A percentile compares a stretch with the other conserved stretches of the same genome.
These are phyloP conservation scores for Seiridium unicorne DNA, from an alignment of 2,329 filamentous ascomycete genomes.

Conservation along the genomic window DNA sequence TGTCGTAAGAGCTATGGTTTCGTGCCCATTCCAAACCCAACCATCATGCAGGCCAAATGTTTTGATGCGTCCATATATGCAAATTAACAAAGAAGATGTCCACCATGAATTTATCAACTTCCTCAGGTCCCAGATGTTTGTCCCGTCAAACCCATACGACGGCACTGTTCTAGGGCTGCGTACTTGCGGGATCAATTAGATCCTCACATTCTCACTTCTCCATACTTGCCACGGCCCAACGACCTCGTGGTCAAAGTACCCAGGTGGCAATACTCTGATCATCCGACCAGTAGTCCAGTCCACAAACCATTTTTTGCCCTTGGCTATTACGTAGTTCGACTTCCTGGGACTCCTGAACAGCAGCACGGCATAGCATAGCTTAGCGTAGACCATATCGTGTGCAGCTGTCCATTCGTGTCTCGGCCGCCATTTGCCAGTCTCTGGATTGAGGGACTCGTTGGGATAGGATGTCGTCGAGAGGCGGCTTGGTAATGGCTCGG, in stretches of 20 bases:
- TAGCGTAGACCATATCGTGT: slow-evolving; percentile 59
- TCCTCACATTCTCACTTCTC: slow-evolving; percentile 46
- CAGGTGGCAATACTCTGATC: slow-evolving; percentile 51
- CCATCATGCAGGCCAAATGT: background rate
- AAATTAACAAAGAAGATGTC: background rate
- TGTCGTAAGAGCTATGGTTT: background rate
- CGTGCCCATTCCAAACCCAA: background rate
- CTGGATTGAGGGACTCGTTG: slow-evolving; percentile 43
- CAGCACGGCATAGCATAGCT: slow-evolving; percentile 58
- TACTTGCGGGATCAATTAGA: slow-evolving; percentile 23
- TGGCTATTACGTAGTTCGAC: slow-evolving; percentile 55
- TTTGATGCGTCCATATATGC: slow-evolving; percentile 1
- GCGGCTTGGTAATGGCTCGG: slow-evolving; percentile 27
- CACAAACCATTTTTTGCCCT: slow-evolving; percentile 57
- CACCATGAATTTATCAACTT: background rate
- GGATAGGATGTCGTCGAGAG: slow-evolving; percentile 44
- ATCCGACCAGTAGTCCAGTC: slow-evolving; percentile 59
- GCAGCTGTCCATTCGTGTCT: slow-evolving; percentile 52
- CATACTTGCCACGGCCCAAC: slow-evolving; percentile 50
- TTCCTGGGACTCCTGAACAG: slow-evolving; percentile 57
- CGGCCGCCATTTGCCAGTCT: slow-evolving; percentile 56
- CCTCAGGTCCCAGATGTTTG: no score
- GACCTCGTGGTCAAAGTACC: slow-evolving; percentile 50
- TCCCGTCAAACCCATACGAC: no score
- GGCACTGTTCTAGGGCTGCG: no score